phyloP scores from a whole-genome alignment of 129 eudicot genomes.

The Artemisia tridentata region DNA sequence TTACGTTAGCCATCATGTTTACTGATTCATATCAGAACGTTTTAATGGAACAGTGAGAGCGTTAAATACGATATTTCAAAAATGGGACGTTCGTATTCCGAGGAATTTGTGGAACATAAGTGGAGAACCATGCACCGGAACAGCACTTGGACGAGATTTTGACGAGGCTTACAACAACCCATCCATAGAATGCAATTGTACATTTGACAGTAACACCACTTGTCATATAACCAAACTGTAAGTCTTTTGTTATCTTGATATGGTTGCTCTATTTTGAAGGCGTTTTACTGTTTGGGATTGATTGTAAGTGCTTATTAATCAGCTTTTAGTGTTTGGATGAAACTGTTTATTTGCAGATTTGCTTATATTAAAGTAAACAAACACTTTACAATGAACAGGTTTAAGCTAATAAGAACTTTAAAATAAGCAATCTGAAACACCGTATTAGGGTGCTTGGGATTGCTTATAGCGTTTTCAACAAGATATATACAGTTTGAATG shows the following conservation, averaged over 20 bases:
- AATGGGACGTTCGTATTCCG: slow-evolving; percentile 42
- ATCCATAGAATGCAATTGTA: slow-evolving; percentile 47
- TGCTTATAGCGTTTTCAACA: too few species aligned
- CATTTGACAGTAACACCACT: slow-evolving; percentile 36
- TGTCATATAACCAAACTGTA: slow-evolving; percentile 48
- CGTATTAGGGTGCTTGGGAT: too few species aligned
- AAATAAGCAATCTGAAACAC: too few species aligned
- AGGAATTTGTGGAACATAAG: slow-evolving; percentile 42
- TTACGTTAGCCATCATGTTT: not conserved
- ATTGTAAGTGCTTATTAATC: too few species aligned
- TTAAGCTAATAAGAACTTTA: too few species aligned
- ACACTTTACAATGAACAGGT: too few species aligned
- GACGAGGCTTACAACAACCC: slow-evolving; percentile 32
- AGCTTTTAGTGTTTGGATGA: too few species aligned
- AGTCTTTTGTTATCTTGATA: slow-evolving; percentile 28
- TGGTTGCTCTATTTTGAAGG: not conserved
- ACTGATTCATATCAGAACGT: not conserved
- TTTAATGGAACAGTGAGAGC: slow-evolving; percentile 38
- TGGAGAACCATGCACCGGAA: slow-evolving; percentile 57
- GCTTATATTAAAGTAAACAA: not conserved
- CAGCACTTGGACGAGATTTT: slow-evolving; percentile 35
- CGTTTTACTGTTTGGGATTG: too few species aligned
- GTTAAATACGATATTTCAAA: slow-evolving; percentile 40
- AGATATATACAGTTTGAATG: too few species aligned
- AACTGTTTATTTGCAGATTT: not conserved